phyloP scores from a whole-genome alignment of 2,329 filamentous ascomycete species.

The Colletotrichum cereale region DNA sequence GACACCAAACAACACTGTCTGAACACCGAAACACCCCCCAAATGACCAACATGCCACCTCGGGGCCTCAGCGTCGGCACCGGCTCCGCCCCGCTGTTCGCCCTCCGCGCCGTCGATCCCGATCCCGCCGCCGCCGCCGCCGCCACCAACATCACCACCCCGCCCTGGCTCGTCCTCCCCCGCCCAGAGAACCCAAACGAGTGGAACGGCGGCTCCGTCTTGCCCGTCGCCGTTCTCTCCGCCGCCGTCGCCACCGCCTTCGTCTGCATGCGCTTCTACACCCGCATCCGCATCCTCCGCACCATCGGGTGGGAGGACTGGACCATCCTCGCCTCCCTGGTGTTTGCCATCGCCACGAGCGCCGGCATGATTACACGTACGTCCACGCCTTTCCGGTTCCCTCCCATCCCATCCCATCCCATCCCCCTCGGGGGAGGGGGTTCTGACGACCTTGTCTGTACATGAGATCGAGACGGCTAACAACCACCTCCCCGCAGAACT shows the following conservation, averaged over 20 bases:
- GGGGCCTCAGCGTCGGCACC: slow-evolving; percentile 5
- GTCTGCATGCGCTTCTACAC: slow-evolving; percentile 51
- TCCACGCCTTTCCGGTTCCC: background rate
- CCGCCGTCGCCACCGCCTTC: slow-evolving; percentile 46
- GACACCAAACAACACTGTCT: background rate
- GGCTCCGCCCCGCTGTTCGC: background rate
- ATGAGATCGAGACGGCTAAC: background rate
- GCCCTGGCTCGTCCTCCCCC: slow-evolving; percentile 8
- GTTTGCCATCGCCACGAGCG: slow-evolving; percentile 38
- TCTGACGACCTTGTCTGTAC: background rate
- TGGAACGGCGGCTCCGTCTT: slow-evolving; percentile 39
- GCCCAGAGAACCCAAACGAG: slow-evolving; percentile 32
- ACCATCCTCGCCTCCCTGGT: slow-evolving; percentile 49
- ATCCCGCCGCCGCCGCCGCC: slow-evolving; percentile 1
- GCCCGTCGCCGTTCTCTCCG: slow-evolving; percentile 39
- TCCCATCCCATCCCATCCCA: background rate
- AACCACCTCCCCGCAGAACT: slow-evolving; percentile 27
- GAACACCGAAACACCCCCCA: background rate
- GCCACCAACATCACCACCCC: slow-evolving; percentile 16
- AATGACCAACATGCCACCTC: slow-evolving; percentile 20
- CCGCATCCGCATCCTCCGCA: slow-evolving; percentile 49
- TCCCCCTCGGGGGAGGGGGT: background rate
- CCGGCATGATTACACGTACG: slow-evolving; percentile 38
- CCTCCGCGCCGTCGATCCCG: slow-evolving; percentile 11
- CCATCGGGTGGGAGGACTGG: slow-evolving; percentile 52